A percentile compares a stretch with the other conserved stretches of the same genome.
These are phyloP conservation scores for Ogataea haglerorum DNA, from an alignment of 805 yeast species.

Conservation along the genomic window DNA sequence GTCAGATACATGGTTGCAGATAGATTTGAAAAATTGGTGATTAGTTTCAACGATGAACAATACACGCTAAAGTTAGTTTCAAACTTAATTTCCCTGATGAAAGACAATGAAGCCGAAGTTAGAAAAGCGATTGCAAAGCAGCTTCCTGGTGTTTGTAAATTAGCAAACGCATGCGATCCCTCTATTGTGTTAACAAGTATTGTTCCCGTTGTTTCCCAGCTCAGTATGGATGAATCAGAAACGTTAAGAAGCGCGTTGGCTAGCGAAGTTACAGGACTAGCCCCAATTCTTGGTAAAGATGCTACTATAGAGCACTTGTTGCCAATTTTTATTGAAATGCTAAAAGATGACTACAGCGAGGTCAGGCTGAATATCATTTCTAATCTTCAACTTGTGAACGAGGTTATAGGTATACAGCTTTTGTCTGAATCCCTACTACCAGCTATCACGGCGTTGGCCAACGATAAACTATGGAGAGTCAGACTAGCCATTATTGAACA, in stretches of 20 bases:
- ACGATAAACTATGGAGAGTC: conserved; percentile 97
- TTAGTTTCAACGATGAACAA: conserved; percentile 55
- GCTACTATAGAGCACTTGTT: conserved; percentile 75
- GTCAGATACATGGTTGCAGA: conserved; percentile 99
- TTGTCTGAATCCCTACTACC: conserved; percentile 87
- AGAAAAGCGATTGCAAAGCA: conserved; percentile 93
- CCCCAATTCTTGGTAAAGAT: conserved; percentile 82
- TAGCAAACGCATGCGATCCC: conserved; percentile 40
- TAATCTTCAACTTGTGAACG: conserved; percentile 86
- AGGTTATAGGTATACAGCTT: conserved; percentile 87
- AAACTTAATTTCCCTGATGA: conserved; percentile 73
- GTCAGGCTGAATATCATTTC: conserved; percentile 93
- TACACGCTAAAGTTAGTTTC: conserved; percentile 60
- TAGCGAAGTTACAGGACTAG: conserved; percentile 77
- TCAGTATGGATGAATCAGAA: conserved; percentile 89
- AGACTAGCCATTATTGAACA: conserved; percentile 95
- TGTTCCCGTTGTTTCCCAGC: conserved; percentile 76
- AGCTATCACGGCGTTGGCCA: conserved; percentile 93
- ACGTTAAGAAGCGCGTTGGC: conserved; percentile 92
- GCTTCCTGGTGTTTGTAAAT: conserved; percentile 67
- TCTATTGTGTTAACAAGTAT: conserved; percentile 62
- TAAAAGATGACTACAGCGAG: conserved; percentile 95
- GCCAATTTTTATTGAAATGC: conserved; percentile 88
- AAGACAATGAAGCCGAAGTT: conserved; percentile 95
- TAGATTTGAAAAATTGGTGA: conserved; percentile 71